phyloP scores from a whole-genome alignment of 495 filamentous ascomycete species.

The Thermothielavioides terrestris region DNA sequence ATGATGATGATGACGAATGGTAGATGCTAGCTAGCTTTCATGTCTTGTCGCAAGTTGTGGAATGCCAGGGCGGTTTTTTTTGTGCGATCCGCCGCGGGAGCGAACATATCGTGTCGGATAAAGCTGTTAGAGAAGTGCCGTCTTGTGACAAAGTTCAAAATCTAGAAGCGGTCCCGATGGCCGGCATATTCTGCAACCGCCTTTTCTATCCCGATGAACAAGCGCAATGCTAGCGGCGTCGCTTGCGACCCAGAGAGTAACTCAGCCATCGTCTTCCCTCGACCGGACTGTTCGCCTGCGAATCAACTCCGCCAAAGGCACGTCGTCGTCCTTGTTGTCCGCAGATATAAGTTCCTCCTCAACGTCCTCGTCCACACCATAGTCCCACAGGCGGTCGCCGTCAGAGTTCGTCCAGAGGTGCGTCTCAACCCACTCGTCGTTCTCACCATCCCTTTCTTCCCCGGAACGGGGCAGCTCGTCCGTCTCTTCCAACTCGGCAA shows the following conservation, averaged over 20 bases:
- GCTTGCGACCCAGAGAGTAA: background rate
- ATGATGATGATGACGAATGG: slow-evolving; percentile 70
- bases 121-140: too few species aligned
- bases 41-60: background rate
- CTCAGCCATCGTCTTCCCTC: slow-evolving; percentile 19
- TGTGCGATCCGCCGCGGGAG: background rate
- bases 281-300: slow-evolving; percentile 36
- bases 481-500: slow-evolving; percentile 37
- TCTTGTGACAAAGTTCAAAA: too few species aligned
- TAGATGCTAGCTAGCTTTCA: slow-evolving; percentile 23
- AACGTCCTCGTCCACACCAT: slow-evolving; percentile 78
- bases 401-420: slow-evolving; percentile 76
- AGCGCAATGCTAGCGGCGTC: background rate
- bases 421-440: slow-evolving; percentile 40
- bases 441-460: slow-evolving; percentile 16
- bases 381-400: slow-evolving; percentile 78
- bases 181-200: background rate
- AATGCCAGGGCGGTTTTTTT: background rate
- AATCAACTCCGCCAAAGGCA: slow-evolving; percentile 64
- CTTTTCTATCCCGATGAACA: background rate
- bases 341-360: slow-evolving; percentile 47
- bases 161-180: too few species aligned
- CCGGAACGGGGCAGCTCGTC: slow-evolving; percentile 32
- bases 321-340: slow-evolving; percentile 52
- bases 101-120: background rate